These are phyloP conservation scores for Magnolia changhungtana DNA, from an alignment of 164 flowering plant species.

Conservation along the genomic window DNA sequence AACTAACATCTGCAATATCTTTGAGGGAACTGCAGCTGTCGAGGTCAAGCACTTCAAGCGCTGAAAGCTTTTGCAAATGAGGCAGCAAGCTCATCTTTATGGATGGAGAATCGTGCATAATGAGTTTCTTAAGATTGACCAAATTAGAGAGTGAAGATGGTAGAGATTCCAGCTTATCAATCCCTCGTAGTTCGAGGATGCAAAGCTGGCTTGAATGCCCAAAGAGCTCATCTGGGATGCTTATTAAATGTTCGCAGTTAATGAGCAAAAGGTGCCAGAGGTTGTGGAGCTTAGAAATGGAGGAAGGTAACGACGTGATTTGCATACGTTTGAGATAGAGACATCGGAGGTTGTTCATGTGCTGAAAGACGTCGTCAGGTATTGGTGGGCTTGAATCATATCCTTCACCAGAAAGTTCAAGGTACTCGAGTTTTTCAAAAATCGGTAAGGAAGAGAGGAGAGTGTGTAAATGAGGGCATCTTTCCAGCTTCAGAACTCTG, in stretches of 20 bases:
- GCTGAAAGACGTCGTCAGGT: not conserved
- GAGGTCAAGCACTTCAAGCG: not conserved
- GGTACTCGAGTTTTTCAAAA: not conserved
- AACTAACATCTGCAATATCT: not conserved
- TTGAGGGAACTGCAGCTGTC: not conserved
- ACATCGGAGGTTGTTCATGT: not conserved
- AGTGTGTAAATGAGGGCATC: not conserved
- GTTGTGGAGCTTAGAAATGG: not conserved
- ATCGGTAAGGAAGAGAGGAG: not conserved
- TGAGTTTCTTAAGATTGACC: not conserved
- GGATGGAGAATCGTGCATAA: not conserved
- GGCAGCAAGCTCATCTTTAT: not conserved
- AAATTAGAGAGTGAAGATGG: too few species aligned
- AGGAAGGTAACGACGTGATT: not conserved
- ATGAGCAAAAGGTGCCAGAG: not conserved
- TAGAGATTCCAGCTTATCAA: too few species aligned
- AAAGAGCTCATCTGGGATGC: not conserved
- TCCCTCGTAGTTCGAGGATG: too few species aligned
- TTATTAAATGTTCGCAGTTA: not conserved
- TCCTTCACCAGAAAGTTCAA: not conserved
- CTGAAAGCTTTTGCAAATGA: not conserved
- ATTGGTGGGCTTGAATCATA: not conserved
- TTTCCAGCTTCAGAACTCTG: not conserved
- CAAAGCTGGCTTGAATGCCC: too few species aligned
- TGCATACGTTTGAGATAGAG: not conserved